These are phyloP conservation scores for Schoenoplectus tabernaemontani DNA, from an alignment of 202 grass and related monocot species.

Conservation along the genomic window DNA sequence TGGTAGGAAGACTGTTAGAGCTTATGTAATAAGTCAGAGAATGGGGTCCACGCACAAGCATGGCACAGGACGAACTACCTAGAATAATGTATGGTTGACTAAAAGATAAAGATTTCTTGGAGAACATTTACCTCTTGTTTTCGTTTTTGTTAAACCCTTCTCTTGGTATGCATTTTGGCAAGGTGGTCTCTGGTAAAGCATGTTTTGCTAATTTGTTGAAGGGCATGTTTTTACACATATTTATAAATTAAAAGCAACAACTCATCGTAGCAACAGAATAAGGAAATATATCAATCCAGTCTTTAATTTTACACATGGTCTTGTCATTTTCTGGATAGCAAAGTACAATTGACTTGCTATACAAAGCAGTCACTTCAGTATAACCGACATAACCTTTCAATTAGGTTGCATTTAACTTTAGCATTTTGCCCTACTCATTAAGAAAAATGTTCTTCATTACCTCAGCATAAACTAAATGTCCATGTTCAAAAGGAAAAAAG, in stretches of 20 bases:
- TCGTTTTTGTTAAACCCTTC: background rate
- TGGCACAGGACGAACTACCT: constrained; percentile 8
- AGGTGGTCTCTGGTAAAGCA: background rate
- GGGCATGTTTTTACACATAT: too few relatives aligned
- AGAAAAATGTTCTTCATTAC: background rate
- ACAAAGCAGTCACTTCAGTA: background rate
- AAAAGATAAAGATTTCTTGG: constrained; percentile 1
- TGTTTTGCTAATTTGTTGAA: background rate
- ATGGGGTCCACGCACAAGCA: background rate
- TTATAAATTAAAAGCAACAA: background rate
- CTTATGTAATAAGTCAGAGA: constrained; percentile 16
- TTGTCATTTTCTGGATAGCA: background rate
- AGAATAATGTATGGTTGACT: constrained; percentile 21
- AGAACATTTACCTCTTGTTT: background rate
- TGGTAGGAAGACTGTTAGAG: constrained; percentile 11
- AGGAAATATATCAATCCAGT: background rate
- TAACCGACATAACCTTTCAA: background rate
- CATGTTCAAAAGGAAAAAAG: background rate
- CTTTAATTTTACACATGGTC: background rate
- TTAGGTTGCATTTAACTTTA: background rate
- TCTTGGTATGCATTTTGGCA: background rate
- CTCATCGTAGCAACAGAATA: background rate
- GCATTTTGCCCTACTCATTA: background rate
- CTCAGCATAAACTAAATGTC: background rate
- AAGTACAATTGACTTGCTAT: background rate